Percentiles rank a stretch among this genome's conserved stretches.
These are phyloP conservation scores for Neopestalotiopsis rosae DNA, from an alignment of 2,329 filamentous ascomycete species.

Conservation along the genomic window DNA sequence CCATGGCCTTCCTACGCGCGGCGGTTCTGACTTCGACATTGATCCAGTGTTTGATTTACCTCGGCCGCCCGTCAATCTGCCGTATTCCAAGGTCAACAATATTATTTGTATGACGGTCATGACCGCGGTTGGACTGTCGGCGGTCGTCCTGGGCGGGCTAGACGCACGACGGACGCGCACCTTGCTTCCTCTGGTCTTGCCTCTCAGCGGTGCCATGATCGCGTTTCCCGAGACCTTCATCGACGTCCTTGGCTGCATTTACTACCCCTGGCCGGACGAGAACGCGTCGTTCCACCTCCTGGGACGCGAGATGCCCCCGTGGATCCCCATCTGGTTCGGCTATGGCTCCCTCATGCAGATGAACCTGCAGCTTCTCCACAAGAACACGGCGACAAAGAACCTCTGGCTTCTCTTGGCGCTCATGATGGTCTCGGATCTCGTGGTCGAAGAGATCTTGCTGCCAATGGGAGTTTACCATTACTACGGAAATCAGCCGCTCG, in stretches of 20 bases:
- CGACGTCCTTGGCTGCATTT: neutral
- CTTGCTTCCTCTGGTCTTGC: neutral
- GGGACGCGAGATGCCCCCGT: neutral
- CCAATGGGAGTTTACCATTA: neutral
- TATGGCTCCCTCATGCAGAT: constrained; percentile 1
- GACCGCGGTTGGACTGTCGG: neutral
- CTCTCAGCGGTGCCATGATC: neutral
- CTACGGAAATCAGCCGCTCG: neutral
- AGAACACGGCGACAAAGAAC: neutral
- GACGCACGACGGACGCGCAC: constrained; percentile 5
- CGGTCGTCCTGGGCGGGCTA: neutral
- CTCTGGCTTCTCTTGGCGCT: neutral
- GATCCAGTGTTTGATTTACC: neutral
- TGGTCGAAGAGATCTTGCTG: constrained; percentile 1
- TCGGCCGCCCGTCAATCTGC: neutral
- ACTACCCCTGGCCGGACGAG: neutral
- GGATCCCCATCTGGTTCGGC: neutral
- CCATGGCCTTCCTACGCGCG: neutral
- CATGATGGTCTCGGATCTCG: constrained; percentile 3
- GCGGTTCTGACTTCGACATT: neutral
- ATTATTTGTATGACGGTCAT: neutral
- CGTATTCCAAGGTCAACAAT: neutral
- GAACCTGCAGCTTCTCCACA: neutral
- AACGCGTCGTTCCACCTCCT: neutral
- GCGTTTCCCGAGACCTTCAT: constrained; percentile 8